Conservation (phyloP, 2,329 filamentous ascomycete genomes). For the Cylindrodendrum hubeiense region DNA sequence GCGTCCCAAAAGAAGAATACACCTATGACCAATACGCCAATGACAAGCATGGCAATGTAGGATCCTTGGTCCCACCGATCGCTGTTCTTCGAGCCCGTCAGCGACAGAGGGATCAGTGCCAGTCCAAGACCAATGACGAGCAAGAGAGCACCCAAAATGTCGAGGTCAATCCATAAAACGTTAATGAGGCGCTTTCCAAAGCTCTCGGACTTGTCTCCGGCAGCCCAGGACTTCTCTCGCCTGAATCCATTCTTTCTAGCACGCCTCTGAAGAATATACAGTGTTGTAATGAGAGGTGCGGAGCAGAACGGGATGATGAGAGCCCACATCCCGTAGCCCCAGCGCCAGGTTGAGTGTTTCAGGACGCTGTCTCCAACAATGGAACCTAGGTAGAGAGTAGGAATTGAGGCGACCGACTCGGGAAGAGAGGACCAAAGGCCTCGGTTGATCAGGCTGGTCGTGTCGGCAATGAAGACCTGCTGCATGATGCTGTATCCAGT, state of each 20-base stretch:
- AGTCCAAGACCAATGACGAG: slow-evolving; percentile 50
- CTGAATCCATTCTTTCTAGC: slow-evolving; percentile 40
- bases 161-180: slow-evolving; percentile 49
- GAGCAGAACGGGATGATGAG: slow-evolving; percentile 52
- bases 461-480: slow-evolving; percentile 71
- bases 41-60: slow-evolving; percentile 51
- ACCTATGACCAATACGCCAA: slow-evolving; percentile 43
- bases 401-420: slow-evolving; percentile 55
- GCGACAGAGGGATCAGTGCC: slow-evolving; percentile 51
- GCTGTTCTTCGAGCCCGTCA: slow-evolving; percentile 52
- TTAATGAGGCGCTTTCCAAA: slow-evolving; percentile 37
- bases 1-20: slow-evolving; percentile 52
- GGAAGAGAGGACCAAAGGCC: slow-evolving; percentile 71
- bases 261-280: slow-evolving; percentile 49
- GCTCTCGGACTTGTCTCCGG: slow-evolving; percentile 22
- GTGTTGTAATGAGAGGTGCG: slow-evolving; percentile 47
- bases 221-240: slow-evolving; percentile 31
- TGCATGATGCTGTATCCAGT: slow-evolving; percentile 48
- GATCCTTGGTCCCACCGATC: slow-evolving; percentile 46
- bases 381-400: slow-evolving; percentile 47
- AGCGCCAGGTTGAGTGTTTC: slow-evolving; percentile 53
- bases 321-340: slow-evolving; percentile 57
- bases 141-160: slow-evolving; percentile 49
- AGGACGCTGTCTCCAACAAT: slow-evolving; percentile 51
- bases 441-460: slow-evolving; percentile 70